Base-by-base conservation (phyloP, 2,329 filamentous ascomycete species). In the Dendryphion nanum region DNA sequence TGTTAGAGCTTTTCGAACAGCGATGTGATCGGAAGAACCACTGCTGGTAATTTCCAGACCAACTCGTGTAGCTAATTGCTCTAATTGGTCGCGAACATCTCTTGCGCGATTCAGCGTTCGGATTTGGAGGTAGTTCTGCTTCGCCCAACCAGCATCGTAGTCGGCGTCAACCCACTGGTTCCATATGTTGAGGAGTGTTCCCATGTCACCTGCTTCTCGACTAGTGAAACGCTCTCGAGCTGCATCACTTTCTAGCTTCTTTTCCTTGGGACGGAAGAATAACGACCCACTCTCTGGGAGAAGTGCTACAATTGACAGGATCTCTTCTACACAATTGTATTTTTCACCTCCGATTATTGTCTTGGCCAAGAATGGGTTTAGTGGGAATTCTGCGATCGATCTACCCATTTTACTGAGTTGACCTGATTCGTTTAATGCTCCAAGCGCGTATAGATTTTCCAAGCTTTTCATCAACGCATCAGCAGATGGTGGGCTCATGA, bases 231-330 rank as follows among this genome's bases (percentile, higher is more conserved):
- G 81, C 23, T 85, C 84, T 12, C 89, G 82, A 0, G 93, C 93
- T 45, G 86, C 88, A 64, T 98, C 91, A 10, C 93, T 93, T 57
- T 96, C 88, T 18, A 96, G 85, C 64, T 95, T 95, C 74, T 97
- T 96, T 69, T 98, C 90, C 62, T 96, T 95, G 15, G 93, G 90
- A 0, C 89, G 79, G 76, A 94, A 95, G 73, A 96, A 98, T 4
- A 98, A 77, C 0, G 89, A 84, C 4, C 85, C 89, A 2, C 87
- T 82, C 68, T 97, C 93, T 44, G 86, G 82, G 1, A 97, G 78
- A 87, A 97, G 95, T 29, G 90, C 82, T n/a, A 97, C 88, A 33
- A 97, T 88, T 0, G 86, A 89, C 13, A 98, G 73, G 0, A 97
- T 82, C 67, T 98, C 93, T 42, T 95, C 88, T 0, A 95, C 88